Percentiles rank a stretch among this genome's conserved stretches.
Evolutionary conservation across 31 red algal species (phyloP).

Genomic region (Bonnemaisonia californica): DNA sequence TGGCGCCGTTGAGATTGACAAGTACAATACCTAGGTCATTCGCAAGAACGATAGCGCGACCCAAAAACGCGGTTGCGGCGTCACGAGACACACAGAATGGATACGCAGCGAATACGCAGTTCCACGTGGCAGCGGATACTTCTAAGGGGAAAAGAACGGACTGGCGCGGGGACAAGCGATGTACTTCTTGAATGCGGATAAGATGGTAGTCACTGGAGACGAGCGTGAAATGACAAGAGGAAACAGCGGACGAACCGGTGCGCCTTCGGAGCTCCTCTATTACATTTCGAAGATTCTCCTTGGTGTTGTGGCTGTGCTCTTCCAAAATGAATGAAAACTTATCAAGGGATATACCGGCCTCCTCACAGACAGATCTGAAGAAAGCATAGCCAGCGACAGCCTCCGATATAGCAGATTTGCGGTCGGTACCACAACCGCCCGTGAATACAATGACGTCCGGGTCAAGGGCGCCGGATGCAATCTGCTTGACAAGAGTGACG

Average conservation of each 20-base stretch:
- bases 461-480: slow-evolving; percentile 58
- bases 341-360: slow-evolving; percentile 51
- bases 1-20: slow-evolving; percentile 65
- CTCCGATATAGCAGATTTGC: slow-evolving; percentile 52
- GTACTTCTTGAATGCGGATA: slow-evolving; percentile 82
- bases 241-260: slow-evolving; percentile 42
- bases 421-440: slow-evolving; percentile 38
- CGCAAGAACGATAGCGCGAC: slow-evolving; percentile 76
- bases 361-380: slow-evolving; percentile 82
- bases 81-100: slow-evolving; percentile 81
- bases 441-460: slow-evolving; percentile 77
- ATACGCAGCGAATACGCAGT: slow-evolving; percentile 78
- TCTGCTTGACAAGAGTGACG: slow-evolving; percentile 73
- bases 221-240: slow-evolving; percentile 73
- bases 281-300: slow-evolving; percentile 61
- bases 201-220: slow-evolving; percentile 85
- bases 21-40: slow-evolving; percentile 75
- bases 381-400: slow-evolving; percentile 84
- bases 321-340: slow-evolving; percentile 58
- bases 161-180: slow-evolving; percentile 66
- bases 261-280: slow-evolving; percentile 54
- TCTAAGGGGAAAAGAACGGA: slow-evolving; percentile 68
- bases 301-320: slow-evolving; percentile 52
- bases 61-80: slow-evolving; percentile 70
- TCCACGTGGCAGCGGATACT: slow-evolving; percentile 60